Base-by-base conservation (phyloP, 139 green algal species). In the Chlamydomonas applanata region DNA sequence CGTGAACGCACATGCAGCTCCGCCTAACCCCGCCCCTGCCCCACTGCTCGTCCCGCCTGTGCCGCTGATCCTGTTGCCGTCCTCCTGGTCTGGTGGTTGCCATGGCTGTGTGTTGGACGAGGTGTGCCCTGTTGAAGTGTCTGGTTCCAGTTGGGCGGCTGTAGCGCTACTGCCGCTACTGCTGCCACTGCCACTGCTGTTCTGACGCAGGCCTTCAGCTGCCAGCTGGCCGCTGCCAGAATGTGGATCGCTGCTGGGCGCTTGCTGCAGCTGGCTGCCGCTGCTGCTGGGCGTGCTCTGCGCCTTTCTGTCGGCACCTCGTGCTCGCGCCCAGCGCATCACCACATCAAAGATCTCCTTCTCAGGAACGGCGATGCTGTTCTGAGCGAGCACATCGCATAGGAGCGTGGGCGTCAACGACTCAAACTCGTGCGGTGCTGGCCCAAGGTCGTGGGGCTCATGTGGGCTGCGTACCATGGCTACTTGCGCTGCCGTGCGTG, bases 361-460 rank as follows among this genome's bases (percentile, higher is more conserved):
- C 75, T 93, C 89, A 1, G 63, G 35, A 57, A 75, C 77, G 16
- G 56, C 64, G 32, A 82, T 73, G 5, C 59, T 71, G 64, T 82
- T 82, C 19, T 74, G 72, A 36, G 52, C 56, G 20, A 81, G 53
- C 63, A 79, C 29, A 60, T 82, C 76, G 27, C 61, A 76, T 61
- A 81, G 62, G 44, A 71, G 44, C 4, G 70, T 56, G 17, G 79
- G 61, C 61, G 30, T 25, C 30, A 74, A 45, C 2, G 27, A 19
- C 33, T 61, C 76, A 29, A 77, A 14, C 17, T 69, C n/a, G 24
- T 76, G 40, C 14, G 59, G 53, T 33, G 76, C 44, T 60, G 4
- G 14, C 25, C 24, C 0, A 53, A 76, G 22, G 46, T 82, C 75
- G 67, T 87, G 59, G 17, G 44, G 44, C 24, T 63, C 40, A 61